Percentiles rank a stretch among this genome's conserved stretches.
phyloP scores from a whole-genome alignment of 1,284 basidiomycete genomes.

The Boletus smithii region DNA sequence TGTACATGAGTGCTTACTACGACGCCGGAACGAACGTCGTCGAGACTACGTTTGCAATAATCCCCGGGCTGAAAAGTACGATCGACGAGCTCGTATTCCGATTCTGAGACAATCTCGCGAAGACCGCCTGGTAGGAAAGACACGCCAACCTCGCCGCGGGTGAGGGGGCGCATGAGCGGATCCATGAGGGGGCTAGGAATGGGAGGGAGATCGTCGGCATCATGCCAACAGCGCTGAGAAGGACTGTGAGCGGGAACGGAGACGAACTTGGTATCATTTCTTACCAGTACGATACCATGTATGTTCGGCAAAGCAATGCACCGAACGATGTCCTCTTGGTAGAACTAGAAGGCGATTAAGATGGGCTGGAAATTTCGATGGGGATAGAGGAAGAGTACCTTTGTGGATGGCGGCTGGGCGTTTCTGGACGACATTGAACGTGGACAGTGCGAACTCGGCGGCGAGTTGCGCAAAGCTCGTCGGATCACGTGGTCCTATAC shows the following conservation, averaged over 20 bases:
- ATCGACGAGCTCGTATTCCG: constrained; percentile 71
- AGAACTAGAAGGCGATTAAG: constrained; percentile 47
- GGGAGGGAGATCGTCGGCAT: constrained; percentile 63
- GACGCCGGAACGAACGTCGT: constrained; percentile 76
- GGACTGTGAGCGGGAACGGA: constrained; percentile 3
- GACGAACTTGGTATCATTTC: neutral
- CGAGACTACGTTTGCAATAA: constrained; percentile 75
- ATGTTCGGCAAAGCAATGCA: constrained; percentile 42
- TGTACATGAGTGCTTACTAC: constrained; percentile 62
- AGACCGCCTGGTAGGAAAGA: constrained; percentile 59
- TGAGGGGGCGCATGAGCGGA: constrained; percentile 73
- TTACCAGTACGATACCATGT: constrained; percentile 31
- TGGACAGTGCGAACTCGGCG: constrained; percentile 5
- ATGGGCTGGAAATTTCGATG: neutral
- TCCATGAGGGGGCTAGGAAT: constrained; percentile 46
- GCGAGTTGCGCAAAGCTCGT: constrained; percentile 1
- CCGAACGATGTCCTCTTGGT: constrained; percentile 72
- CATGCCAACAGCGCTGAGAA: constrained; percentile 75
- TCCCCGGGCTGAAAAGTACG: constrained; percentile 81
- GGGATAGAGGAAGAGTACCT: constrained; percentile 14
- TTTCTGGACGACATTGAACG: constrained; percentile 22
- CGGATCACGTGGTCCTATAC: constrained; percentile 20
- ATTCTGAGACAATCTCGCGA: constrained; percentile 71
- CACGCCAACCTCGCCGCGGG: constrained; percentile 79
- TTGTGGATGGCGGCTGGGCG: constrained; percentile 21